Evolutionary conservation across 1,284 basidiomycete genomes (phyloP).

Genomic region (Xerocomus nothofagi): DNA sequence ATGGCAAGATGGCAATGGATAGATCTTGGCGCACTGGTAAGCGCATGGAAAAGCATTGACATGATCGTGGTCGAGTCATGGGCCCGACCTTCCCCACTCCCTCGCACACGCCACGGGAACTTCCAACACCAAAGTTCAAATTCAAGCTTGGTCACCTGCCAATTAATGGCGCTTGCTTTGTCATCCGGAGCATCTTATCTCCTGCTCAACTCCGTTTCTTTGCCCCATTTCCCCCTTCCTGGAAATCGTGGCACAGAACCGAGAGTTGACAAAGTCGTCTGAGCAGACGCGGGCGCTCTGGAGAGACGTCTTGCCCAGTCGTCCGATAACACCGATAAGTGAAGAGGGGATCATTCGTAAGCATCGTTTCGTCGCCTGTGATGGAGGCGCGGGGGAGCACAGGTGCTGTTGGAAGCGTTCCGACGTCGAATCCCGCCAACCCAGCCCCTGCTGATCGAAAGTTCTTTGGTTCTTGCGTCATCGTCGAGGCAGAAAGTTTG

Average conservation of each 20-base stretch:
- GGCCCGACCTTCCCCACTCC: background rate
- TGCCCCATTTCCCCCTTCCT: background rate
- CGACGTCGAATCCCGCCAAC: conserved; percentile 41
- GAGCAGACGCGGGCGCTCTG: conserved; percentile 49
- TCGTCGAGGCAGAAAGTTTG: conserved; percentile 49
- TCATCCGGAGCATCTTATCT: conserved; percentile 10
- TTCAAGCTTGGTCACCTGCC: conserved; percentile 20
- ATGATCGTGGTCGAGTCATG: conserved; percentile 4
- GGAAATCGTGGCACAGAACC: conserved; percentile 17
- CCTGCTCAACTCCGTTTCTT: background rate
- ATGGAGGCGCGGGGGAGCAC: conserved; percentile 10
- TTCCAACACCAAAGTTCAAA: conserved; percentile 2
- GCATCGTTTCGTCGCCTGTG: conserved; percentile 12
- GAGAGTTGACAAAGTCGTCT: conserved; percentile 40
- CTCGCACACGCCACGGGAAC: background rate
- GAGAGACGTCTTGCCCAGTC: conserved; percentile 44
- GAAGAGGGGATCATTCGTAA: conserved; percentile 40
- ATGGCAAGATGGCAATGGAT: background rate
- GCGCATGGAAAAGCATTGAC: background rate
- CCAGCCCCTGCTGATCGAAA: conserved; percentile 38
- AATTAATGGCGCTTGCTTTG: background rate
- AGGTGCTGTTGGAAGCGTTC: conserved; percentile 48
- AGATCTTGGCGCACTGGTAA: background rate
- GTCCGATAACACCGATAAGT: conserved; percentile 39
- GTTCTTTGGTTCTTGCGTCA: conserved; percentile 50